These are phyloP conservation scores for Candida vaughaniae DNA, from an alignment of 805 yeast genomes.

Conservation along the genomic window DNA sequence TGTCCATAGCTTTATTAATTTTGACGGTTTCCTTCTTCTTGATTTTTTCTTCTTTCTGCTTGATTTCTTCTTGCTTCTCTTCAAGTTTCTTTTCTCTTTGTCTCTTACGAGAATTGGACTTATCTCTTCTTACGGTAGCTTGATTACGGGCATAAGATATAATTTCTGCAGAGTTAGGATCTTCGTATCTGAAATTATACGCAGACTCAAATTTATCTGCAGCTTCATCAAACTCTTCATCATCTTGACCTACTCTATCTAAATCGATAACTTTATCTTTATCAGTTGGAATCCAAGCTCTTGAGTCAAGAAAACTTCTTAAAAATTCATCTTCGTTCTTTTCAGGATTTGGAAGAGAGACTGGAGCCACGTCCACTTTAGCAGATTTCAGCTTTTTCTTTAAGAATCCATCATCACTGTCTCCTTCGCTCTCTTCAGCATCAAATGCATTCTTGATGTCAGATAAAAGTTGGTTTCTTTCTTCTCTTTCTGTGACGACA, in stretches of 20 bases:
- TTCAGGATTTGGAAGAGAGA: slow-evolving; percentile 56
- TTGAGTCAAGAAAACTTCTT: slow-evolving; percentile 65
- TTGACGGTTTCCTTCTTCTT: slow-evolving; percentile 74
- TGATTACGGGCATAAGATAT: slow-evolving; percentile 93
- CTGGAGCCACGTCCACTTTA: slow-evolving; percentile 22
- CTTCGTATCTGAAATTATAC: slow-evolving; percentile 93
- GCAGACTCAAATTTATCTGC: slow-evolving; percentile 90
- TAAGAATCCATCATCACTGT: slow-evolving; percentile 49
- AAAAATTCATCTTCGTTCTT: slow-evolving; percentile 69
- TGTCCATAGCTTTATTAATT: slow-evolving; percentile 72
- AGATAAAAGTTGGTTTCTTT: slow-evolving; percentile 65
- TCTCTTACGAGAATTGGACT: slow-evolving; percentile 71
- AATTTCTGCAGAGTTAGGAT: slow-evolving; percentile 85
- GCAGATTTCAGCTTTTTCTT: slow-evolving; percentile 50
- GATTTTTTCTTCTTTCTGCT: slow-evolving; percentile 57
- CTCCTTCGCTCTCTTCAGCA: slow-evolving; percentile 43
- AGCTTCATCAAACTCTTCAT: slow-evolving; percentile 85
- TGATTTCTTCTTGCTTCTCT: slow-evolving; percentile 48
- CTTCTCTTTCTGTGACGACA: slow-evolving; percentile 72
- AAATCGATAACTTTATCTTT: slow-evolving; percentile 56
- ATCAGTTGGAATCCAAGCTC: slow-evolving; percentile 86
- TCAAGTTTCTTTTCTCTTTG: slow-evolving; percentile 73
- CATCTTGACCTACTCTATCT: slow-evolving; percentile 52
- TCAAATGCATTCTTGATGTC: slow-evolving; percentile 73
- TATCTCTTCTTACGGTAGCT: slow-evolving; percentile 84